Evolutionary conservation across 352 stramenopile species (phyloP).

Genomic region (Pythium scleroteichum): DNA sequence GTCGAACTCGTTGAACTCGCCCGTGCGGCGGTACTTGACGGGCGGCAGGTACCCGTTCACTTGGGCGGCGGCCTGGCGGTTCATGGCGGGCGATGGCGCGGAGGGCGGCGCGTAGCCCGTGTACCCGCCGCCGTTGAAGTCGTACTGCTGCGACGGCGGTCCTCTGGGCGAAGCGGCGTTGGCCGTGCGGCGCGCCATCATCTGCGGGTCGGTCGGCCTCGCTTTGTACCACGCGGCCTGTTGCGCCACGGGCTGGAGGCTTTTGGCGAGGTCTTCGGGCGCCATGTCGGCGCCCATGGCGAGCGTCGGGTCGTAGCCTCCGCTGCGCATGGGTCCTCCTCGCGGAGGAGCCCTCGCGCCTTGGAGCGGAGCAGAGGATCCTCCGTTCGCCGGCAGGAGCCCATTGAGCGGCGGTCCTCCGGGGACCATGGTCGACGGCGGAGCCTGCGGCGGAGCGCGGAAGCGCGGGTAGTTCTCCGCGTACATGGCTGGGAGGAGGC

Average conservation of each 20-base stretch:
- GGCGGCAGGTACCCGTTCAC: conserved; percentile 15
- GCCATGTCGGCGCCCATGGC: conserved; percentile 7
- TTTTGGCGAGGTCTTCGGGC: conserved; percentile 26
- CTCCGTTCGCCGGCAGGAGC: background rate
- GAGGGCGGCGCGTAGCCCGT: background rate
- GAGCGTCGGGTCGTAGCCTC: conserved; percentile 3
- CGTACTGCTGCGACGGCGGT: conserved; percentile 1
- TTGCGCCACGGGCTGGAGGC: conserved; percentile 13
- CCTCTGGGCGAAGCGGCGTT: conserved; percentile 6
- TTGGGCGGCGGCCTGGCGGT: background rate
- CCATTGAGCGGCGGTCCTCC: background rate
- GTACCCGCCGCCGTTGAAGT: conserved; percentile 1
- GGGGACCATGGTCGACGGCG: background rate
- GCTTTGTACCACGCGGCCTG: conserved; percentile 1
- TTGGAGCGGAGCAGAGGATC: background rate
- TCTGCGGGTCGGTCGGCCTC: conserved; percentile 3
- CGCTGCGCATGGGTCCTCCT: background rate
- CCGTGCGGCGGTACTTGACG: conserved; percentile 21
- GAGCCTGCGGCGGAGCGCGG: background rate
- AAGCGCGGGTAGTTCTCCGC: conserved; percentile 13
- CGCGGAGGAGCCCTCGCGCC: conserved; percentile 1
- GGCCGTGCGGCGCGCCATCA: conserved; percentile 1
- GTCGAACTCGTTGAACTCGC: conserved; percentile 19
- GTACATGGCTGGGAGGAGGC: conserved; percentile 6
- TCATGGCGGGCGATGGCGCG: background rate